Evolutionary conservation across 352 stramenopile species (phyloP).

Genomic region (Halophytophthora batemanensis): DNA sequence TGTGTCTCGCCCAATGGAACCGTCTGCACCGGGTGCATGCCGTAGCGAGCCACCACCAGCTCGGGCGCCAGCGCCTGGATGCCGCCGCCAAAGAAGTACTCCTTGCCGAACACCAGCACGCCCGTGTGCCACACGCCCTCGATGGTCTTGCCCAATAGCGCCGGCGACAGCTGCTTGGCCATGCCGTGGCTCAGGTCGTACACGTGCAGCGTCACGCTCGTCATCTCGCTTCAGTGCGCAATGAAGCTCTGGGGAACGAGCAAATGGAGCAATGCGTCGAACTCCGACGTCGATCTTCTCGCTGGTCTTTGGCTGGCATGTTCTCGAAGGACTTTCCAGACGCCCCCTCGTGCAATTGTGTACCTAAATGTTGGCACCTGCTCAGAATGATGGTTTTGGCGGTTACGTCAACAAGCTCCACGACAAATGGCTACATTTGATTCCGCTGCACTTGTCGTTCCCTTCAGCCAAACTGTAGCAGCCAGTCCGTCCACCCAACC

Average conservation of each 20-base stretch:
- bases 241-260: too few relatives aligned
- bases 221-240: slow-evolving; percentile 20
- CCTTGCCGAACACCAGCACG: slow-evolving; percentile 70
- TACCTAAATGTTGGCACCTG: too few relatives aligned
- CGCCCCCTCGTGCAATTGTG: too few relatives aligned
- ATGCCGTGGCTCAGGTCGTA: slow-evolving; percentile 96
- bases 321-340: too few relatives aligned
- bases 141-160: slow-evolving; percentile 91
- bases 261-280: too few relatives aligned
- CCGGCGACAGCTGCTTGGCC: slow-evolving; percentile 81
- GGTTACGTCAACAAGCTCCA: too few relatives aligned
- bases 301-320: too few relatives aligned
- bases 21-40: slow-evolving; percentile 85
- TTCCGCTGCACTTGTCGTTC: too few relatives aligned
- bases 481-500: not conserved
- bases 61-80: slow-evolving; percentile 83
- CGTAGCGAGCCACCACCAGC: slow-evolving; percentile 71
- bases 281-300: too few relatives aligned
- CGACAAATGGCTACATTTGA: too few relatives aligned
- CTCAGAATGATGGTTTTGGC: too few relatives aligned
- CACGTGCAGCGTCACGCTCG: slow-evolving; percentile 85
- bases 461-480: too few relatives aligned
- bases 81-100: slow-evolving; percentile 95
- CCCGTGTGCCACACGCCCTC: slow-evolving; percentile 93
- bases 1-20: slow-evolving; percentile 79